These are phyloP conservation scores for Vararia minispora DNA, from an alignment of 768 basidiomycete genomes.

Conservation along the genomic window DNA sequence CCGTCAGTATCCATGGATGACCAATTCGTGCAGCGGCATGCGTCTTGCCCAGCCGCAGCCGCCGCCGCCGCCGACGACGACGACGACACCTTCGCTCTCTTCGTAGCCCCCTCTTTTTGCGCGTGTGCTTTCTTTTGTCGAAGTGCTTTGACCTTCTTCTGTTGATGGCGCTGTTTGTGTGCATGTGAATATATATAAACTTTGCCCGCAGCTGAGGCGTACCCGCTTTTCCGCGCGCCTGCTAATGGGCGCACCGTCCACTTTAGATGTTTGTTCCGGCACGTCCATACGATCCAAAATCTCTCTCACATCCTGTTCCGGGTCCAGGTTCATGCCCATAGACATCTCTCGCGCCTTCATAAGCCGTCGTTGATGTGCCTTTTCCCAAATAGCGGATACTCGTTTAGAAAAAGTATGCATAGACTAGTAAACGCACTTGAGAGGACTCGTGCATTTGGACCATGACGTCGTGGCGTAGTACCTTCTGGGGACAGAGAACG, in stretches of 20 bases:
- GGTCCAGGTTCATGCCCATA: constrained; percentile 24
- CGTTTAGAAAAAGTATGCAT: neutral
- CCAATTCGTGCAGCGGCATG: too few species aligned
- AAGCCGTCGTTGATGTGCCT: constrained; percentile 59
- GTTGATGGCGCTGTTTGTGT: too few species aligned
- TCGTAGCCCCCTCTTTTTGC: too few species aligned
- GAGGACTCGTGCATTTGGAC: constrained; percentile 46
- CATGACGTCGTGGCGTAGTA: constrained; percentile 51
- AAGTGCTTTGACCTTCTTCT: too few species aligned
- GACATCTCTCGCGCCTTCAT: constrained; percentile 37
- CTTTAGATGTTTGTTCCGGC: constrained; percentile 1
- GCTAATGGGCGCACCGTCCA: constrained; percentile 23
- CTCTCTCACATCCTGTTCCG: constrained; percentile 37
- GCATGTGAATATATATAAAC: too few species aligned
- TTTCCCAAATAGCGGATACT: too few species aligned
- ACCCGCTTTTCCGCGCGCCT: constrained; percentile 59
- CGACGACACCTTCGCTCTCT: too few species aligned
- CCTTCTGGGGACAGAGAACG: constrained; percentile 60
- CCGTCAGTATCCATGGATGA: too few species aligned
- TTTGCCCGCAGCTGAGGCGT: constrained; percentile 14
- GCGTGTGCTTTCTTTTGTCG: too few species aligned
- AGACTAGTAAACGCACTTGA: constrained; percentile 40
- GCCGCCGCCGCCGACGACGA: too few species aligned
- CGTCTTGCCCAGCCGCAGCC: too few species aligned
- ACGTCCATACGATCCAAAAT: constrained; percentile 18